Base-by-base conservation (phyloP, 768 basidiomycete genomes). In the Tylopilus vinaceipallidus region DNA sequence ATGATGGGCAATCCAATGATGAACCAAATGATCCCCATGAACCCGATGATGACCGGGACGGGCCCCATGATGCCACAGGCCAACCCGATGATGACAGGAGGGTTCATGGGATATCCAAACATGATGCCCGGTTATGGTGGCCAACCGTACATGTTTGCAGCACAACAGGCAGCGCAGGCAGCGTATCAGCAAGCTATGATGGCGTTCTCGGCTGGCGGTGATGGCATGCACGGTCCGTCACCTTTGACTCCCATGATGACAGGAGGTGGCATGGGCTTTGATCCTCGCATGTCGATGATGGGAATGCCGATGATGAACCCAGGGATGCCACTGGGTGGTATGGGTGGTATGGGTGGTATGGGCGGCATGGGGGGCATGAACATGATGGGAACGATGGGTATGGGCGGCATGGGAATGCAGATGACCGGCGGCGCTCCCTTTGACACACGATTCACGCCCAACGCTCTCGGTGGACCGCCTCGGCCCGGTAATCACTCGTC, bases 121-220 rank as follows among this genome's bases (percentile, higher is more conserved):
- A 64, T 67, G 64, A 75, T 77, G 70, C 64, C 73, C 0, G 65
- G 65, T 35, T 75, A 62, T 52, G 72, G 65, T 29, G 82, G 83
- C 59, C 86, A 85, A 23, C 88, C 89, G 52, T 88, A 90, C 58
- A 81, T 91, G 82, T 86, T 88, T 61, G 90, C 88, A 5, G 90
- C 91, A 14, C 88, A 89, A 53, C 87, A 89, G 60, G 88, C 88
- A 7, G 83, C 78, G 1, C 75, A 86, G 30, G 86, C 90, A 59
- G 91, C 91, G 0, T 93, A 92, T 68, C 91, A 91, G 63, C 88
- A 91, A 63, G 88, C 89, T 17, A 91, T 91, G 89, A 80, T 88
- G 76, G 80, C 84, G 16, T 86, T 84, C 49, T 89, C 88, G 12
- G 72, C 82, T n/a, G 89, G 87, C n/a, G 86, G 78, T 4, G 79